These are phyloP conservation scores for Yamadazyma phyllophila DNA, from an alignment of 805 yeast species.

Conservation along the genomic window DNA sequence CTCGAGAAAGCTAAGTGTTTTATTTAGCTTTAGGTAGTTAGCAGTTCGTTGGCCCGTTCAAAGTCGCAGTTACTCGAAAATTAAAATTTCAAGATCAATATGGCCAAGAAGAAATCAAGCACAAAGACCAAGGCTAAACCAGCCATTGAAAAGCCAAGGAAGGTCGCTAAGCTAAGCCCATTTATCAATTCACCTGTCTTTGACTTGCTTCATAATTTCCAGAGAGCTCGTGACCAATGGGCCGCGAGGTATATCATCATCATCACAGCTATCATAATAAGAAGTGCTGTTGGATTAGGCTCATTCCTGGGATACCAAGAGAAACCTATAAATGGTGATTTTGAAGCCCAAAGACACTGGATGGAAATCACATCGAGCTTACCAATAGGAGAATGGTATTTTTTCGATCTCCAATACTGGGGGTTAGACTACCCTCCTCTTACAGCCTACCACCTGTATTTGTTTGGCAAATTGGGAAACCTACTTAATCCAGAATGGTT, in stretches of 20 bases:
- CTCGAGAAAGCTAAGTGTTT: no score
- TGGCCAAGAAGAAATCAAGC: conserved; percentile 15
- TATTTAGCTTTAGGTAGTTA: no score
- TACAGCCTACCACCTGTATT: conserved; percentile 89
- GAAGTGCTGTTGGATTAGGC: conserved; percentile 88
- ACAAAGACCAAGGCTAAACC: conserved; percentile 4
- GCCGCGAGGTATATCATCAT: conserved; percentile 76
- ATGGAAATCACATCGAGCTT: conserved; percentile 81
- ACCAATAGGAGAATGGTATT: conserved; percentile 81
- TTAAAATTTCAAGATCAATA: conserved; percentile 1
- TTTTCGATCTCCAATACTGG: conserved; percentile 88
- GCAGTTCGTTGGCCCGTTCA: no score
- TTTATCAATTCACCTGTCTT: conserved; percentile 58
- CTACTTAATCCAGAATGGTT: conserved; percentile 73
- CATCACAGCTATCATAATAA: conserved; percentile 67
- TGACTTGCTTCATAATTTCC: conserved; percentile 75
- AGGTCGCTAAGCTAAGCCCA: conserved; percentile 8
- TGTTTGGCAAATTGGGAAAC: conserved; percentile 71
- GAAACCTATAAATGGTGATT: conserved; percentile 90
- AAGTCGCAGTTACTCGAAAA: background rate
- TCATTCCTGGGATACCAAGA: conserved; percentile 70
- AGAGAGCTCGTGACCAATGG: conserved; percentile 86
- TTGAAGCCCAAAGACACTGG: conserved; percentile 99
- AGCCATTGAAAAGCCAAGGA: background rate
- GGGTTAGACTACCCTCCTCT: conserved; percentile 96